Evolutionary conservation across 768 basidiomycete species (phyloP), one percentile per base, ranked within the genome.

Genomic region (Mycena vulgaris): DNA sequence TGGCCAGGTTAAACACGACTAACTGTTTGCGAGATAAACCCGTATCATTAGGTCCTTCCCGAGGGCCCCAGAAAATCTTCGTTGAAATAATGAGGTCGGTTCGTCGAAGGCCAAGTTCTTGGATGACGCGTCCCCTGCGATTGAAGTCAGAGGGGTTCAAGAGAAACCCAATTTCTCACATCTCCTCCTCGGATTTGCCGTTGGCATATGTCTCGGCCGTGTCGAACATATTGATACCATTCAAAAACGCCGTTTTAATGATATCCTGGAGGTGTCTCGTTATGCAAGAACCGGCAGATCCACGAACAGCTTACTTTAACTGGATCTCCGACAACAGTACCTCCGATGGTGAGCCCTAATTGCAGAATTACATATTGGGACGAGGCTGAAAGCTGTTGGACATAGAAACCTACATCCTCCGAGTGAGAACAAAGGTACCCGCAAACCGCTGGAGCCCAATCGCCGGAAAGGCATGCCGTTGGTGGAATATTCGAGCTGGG

Each of bases 181-280:
- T 93, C 79, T 95, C 93, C 19, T 80, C 61, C 80, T 95, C 94
- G 23, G 91, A 91, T 75, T 90, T 85, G 6, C 94, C 93, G 23
- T 82, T 77, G 6, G 88, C 82, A 68, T 93, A 93, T 1, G 80
- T 83, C 75, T 93, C 92, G 1, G 92, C 92, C 21, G 88, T 91
- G 75, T 93, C 90, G 75, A 93, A 90, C 86, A 91, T 89, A 78
- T 92, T 93, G 81, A 93, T 90, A 1, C 93, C 92, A 76, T 87
- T 82, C 63, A 95, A 92, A 74, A 92, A 94, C 5, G 92, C 93
- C 1, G 86, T 85, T 78, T 91, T 90, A 78, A 95, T 91, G 74
- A 94, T 91, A 19, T 95, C 94, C 89, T 91, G n/a, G 19, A 28
- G 25, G 7, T 23, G 5, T 13, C 25, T 23, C 11, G 48, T 49